Evolutionary conservation across 2,329 filamentous ascomycete species (phyloP).

Genomic region (Sporothrix globosa): DNA sequence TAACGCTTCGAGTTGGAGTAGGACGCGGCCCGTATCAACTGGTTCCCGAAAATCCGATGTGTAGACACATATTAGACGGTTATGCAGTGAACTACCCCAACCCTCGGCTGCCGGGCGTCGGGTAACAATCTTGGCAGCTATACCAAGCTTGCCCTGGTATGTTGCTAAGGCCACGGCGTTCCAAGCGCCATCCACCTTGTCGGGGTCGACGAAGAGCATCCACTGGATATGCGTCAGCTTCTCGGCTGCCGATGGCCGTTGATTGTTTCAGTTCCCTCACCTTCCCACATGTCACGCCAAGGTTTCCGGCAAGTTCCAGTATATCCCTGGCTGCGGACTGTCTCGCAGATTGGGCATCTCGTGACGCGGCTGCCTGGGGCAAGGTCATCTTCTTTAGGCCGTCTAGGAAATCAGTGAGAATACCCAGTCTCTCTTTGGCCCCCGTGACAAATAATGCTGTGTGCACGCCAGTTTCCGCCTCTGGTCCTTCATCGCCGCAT

Average conservation of each 20-base stretch:
- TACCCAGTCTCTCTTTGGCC: slow-evolving; percentile 55
- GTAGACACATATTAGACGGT: slow-evolving; percentile 74
- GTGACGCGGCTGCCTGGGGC: slow-evolving; percentile 46
- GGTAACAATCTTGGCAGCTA: slow-evolving; percentile 72
- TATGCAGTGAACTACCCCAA: slow-evolving; percentile 47
- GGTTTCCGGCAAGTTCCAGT: slow-evolving; percentile 61
- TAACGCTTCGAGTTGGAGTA: slow-evolving; percentile 64
- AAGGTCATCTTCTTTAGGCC: slow-evolving; percentile 48
- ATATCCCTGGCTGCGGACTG: slow-evolving; percentile 58
- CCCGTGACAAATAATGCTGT: slow-evolving; percentile 55
- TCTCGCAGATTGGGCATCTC: slow-evolving; percentile 56
- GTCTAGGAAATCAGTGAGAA: slow-evolving; percentile 55
- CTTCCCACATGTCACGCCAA: slow-evolving; percentile 68
- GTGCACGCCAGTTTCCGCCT: slow-evolving; percentile 51
- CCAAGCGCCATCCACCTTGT: slow-evolving; percentile 67
- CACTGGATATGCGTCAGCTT: slow-evolving; percentile 54
- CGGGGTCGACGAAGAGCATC: slow-evolving; percentile 68
- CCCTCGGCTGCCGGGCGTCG: slow-evolving; percentile 48
- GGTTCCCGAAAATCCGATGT: slow-evolving; percentile 73
- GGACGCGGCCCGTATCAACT: slow-evolving; percentile 69
- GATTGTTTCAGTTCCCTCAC: slow-evolving; percentile 43
- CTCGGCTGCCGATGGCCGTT: neutral
- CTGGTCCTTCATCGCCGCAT: slow-evolving; percentile 55
- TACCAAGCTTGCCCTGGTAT: slow-evolving; percentile 69
- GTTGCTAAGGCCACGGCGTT: slow-evolving; percentile 67